A percentile compares a stretch with the other conserved stretches of the same genome.
Conservation (phyloP, 108 stramenopile species). For the Chaetoceros tenuissimus region DNA sequence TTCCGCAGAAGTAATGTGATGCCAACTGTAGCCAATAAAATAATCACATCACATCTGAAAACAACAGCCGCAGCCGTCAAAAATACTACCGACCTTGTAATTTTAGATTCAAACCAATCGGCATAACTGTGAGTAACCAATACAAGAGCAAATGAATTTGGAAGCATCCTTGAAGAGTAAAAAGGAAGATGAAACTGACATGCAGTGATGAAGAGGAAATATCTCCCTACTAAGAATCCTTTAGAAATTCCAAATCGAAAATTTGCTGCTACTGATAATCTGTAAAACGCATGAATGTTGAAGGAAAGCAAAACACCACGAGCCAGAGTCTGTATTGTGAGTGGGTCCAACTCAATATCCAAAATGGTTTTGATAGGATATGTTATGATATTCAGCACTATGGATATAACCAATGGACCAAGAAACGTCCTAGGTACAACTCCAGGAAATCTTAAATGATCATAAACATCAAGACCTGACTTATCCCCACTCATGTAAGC, state of each 20-base stretch:
- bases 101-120: slow-evolving; percentile 46
- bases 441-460: slow-evolving; percentile 61
- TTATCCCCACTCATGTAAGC: neutral
- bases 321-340: slow-evolving; percentile 53
- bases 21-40: slow-evolving; percentile 77
- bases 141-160: slow-evolving; percentile 91
- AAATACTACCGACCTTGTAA: slow-evolving; percentile 30
- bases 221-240: slow-evolving; percentile 22
- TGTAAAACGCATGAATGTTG: slow-evolving; percentile 44
- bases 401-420: slow-evolving; percentile 53
- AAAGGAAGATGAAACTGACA: slow-evolving; percentile 94
- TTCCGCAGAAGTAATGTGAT: slow-evolving; percentile 47
- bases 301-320: slow-evolving; percentile 43
- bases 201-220: slow-evolving; percentile 61
- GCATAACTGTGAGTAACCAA: slow-evolving; percentile 59
- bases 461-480: slow-evolving; percentile 37
- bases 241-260: slow-evolving; percentile 7
- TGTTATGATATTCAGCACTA: slow-evolving; percentile 28
- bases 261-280: slow-evolving; percentile 36
- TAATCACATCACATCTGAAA: slow-evolving; percentile 92
- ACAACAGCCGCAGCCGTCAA: slow-evolving; percentile 75
- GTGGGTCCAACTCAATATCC: slow-evolving; percentile 39
- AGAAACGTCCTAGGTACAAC: slow-evolving; percentile 80
- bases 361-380: slow-evolving; percentile 25
- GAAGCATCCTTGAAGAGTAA: slow-evolving; percentile 91